Evolutionary conservation across 129 eudicot species (phyloP).

Genomic region (Sambucus nigra): DNA sequence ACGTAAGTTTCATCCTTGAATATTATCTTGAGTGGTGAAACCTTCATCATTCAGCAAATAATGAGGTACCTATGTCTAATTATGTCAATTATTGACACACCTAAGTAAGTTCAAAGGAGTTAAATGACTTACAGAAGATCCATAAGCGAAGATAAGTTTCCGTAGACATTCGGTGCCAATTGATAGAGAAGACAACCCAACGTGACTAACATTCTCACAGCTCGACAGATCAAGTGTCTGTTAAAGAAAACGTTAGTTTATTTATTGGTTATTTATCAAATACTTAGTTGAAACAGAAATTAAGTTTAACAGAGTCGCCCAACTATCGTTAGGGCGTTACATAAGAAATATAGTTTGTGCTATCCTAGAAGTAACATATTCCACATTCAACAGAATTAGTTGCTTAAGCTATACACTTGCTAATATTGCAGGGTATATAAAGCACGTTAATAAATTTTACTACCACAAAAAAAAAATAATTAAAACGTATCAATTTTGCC

Average conservation of each 20-base stretch:
- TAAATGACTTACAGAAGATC: conserved; percentile 56
- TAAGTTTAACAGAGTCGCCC: neutral
- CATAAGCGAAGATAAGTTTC: conserved; percentile 67
- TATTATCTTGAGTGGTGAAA: too few relatives aligned
- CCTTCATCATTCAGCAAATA: too few relatives aligned
- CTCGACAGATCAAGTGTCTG: conserved; percentile 81
- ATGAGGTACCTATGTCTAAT: too few relatives aligned
- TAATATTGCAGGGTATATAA: too few relatives aligned
- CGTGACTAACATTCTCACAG: conserved; percentile 62
- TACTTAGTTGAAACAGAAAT: neutral
- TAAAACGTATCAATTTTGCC: too few relatives aligned
- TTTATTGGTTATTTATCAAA: conserved; percentile 12
- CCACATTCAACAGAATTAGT: too few relatives aligned
- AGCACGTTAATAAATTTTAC: too few relatives aligned
- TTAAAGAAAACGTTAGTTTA: conserved; percentile 6
- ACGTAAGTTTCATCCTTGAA: too few relatives aligned
- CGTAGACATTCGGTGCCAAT: conserved; percentile 38
- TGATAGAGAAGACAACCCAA: conserved; percentile 67
- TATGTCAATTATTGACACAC: too few relatives aligned
- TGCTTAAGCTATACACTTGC: too few relatives aligned
- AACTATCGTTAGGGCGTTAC: neutral
- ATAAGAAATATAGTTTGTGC: too few relatives aligned
- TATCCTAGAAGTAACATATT: neutral
- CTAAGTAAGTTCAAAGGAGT: neutral
- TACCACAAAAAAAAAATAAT: too few relatives aligned